These are phyloP conservation scores for Obelidium mucronatum DNA, from an alignment of 192 early-diverging fungal species.

Conservation along the genomic window DNA sequence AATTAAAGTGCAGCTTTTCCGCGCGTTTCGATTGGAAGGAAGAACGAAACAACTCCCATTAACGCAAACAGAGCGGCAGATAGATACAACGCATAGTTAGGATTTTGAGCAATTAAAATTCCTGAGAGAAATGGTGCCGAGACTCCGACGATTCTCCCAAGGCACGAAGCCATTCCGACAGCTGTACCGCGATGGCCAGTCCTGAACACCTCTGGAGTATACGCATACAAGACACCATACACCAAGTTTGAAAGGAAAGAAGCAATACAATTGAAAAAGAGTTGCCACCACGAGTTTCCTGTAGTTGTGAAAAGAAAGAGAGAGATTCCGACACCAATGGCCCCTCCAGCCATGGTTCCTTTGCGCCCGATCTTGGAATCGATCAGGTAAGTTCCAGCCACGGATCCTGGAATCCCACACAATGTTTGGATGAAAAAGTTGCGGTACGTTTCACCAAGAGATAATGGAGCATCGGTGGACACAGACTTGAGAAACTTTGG, in stretches of 20 bases:
- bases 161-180: constrained; percentile 77
- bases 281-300: constrained; percentile 58
- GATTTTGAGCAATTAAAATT: constrained; percentile 62
- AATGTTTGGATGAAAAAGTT: constrained; percentile 79
- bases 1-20: constrained; percentile 29
- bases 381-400: constrained; percentile 70
- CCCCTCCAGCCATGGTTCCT: constrained; percentile 81
- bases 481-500: constrained; percentile 68
- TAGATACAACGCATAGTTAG: constrained; percentile 71
- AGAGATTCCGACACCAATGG: constrained; percentile 70
- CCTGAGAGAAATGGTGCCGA: constrained; percentile 78
- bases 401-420: constrained; percentile 81
- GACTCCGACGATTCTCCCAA: constrained; percentile 79
- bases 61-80: constrained; percentile 65
- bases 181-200: constrained; percentile 72
- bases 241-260: constrained; percentile 63
- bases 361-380: constrained; percentile 75
- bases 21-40: constrained; percentile 76
- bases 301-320: constrained; percentile 74
- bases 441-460: constrained; percentile 67
- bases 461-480: constrained; percentile 4
- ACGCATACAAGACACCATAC: constrained; percentile 87
- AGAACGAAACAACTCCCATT: constrained; percentile 67
- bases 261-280: constrained; percentile 67
- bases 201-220: constrained; percentile 87